Percentiles rank a stretch among this genome's conserved stretches.
These are phyloP conservation scores for Ceratocystiopsis brevicomis DNA, from an alignment of 2,329 filamentous ascomycete species.

Conservation along the genomic window DNA sequence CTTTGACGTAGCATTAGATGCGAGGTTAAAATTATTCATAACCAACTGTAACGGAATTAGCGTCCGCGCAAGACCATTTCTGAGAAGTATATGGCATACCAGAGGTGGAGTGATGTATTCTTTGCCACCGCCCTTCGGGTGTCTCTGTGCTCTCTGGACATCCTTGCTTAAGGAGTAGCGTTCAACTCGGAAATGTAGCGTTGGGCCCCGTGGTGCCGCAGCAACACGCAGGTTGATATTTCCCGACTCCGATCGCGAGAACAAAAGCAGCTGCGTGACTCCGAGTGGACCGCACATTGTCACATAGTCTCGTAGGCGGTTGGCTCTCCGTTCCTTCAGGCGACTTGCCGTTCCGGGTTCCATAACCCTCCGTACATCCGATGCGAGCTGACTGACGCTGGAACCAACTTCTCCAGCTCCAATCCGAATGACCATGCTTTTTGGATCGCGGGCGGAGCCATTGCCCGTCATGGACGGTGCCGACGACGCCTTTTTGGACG, in stretches of 20 bases:
- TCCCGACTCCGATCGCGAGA: slow-evolving; percentile 73
- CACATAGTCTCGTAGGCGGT: slow-evolving; percentile 78
- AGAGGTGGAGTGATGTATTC: slow-evolving; percentile 74
- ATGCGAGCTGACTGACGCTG: slow-evolving; percentile 76
- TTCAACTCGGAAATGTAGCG: slow-evolving; percentile 83
- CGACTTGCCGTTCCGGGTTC: slow-evolving; percentile 83
- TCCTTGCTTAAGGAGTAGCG: slow-evolving; percentile 91
- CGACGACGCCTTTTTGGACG: slow-evolving; percentile 12
- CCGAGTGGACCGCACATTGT: slow-evolving; percentile 90
- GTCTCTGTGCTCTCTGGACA: slow-evolving; percentile 64
- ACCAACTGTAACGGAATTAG: slow-evolving; percentile 42
- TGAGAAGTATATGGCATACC: slow-evolving; percentile 23
- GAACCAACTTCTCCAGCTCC: slow-evolving; percentile 85
- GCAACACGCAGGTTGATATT: slow-evolving; percentile 86
- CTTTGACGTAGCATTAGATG: slow-evolving; percentile 38
- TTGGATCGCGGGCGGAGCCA: slow-evolving; percentile 52
- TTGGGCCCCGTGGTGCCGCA: slow-evolving; percentile 76
- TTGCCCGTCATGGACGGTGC: slow-evolving; percentile 34
- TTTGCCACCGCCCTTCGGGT: slow-evolving; percentile 64
- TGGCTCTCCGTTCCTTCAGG: slow-evolving; percentile 74
- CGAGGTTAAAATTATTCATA: slow-evolving; percentile 89
- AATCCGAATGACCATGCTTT: slow-evolving; percentile 96
- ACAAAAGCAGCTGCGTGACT: slow-evolving; percentile 80
- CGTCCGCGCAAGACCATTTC: neutral
- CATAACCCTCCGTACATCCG: slow-evolving; percentile 86